Evolutionary conservation across 768 basidiomycete genomes (phyloP), one percentile per base, ranked within the genome.

Genomic region (Mycena latifolia): DNA sequence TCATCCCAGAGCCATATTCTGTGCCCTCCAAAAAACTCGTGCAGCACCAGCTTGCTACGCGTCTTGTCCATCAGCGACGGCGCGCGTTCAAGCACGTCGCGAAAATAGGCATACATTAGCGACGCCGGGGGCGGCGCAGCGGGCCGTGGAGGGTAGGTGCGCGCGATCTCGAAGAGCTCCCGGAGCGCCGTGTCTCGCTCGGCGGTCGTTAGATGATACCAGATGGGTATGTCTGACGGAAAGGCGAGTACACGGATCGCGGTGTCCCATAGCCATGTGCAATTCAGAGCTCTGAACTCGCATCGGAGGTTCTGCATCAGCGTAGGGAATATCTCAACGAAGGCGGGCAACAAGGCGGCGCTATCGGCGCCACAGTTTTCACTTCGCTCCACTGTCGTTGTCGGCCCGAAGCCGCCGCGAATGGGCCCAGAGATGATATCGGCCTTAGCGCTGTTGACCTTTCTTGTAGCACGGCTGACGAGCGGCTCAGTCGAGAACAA

Each of bases 221-320:
- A 61, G 28, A 22, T 20, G n/a, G 48, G 3, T 22, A 61, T 61
- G 41, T 61, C 51, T 20, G 28, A 7, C 10, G 60, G 60, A 22
- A 61, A 61, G 11, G 60, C 17, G 39, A 61, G 51, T 3, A 53
- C 50, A 1, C 51, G 60, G 10, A 0, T 53, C 11, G 28, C 60
- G 7, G 60, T 51, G 20, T 43, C 60, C 60, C 60, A 61, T 2
- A 61, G 51, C 60, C 60, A 61, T 17, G 1, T 11, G 10, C 51
- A 52, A 17, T 61, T 53, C 20, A 45, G 1, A n/a, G 37, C 11
- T 17, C 20, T 3, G 24, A 61, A 61, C 14, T 45, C 51, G 3
- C 29, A 51, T 15, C 53, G 18, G 20, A 61, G 14, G 8, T 7
- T 9, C n/a, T 47, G 29, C 31, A 57, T 45, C 27, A 28, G 43